Percentiles rank a stretch among this genome's conserved stretches.
Conservation (phyloP, 495 filamentous ascomycete species). For the Aspergillus cavernicola region DNA sequence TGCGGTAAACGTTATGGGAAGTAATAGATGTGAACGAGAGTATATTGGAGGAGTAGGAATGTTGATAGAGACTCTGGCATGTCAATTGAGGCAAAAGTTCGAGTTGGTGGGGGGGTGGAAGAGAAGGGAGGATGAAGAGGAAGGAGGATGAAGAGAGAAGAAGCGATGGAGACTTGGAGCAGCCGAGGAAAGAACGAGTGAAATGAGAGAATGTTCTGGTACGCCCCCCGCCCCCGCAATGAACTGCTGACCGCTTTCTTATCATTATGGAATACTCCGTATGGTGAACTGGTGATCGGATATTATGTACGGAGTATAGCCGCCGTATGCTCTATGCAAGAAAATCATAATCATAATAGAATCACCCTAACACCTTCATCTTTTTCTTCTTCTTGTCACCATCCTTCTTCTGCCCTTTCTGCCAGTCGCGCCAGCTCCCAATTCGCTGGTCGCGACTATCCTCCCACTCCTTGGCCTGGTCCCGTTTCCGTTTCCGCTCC, state of each 20-base stretch:
- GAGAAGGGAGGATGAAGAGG: neutral
- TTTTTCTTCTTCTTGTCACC: constrained; percentile 80
- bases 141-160: too few species aligned
- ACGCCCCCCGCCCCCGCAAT: constrained; percentile 18
- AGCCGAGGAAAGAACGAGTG: too few species aligned
- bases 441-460: constrained; percentile 86
- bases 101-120: neutral
- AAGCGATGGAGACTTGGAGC: too few species aligned
- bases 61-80: too few species aligned
- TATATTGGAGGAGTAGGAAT: too few species aligned
- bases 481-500: constrained; percentile 84
- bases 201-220: constrained; percentile 14
- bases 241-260: constrained; percentile 16
- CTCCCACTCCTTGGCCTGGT: constrained; percentile 93
- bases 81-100: neutral
- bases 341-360: too few species aligned
- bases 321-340: too few species aligned
- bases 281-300: neutral
- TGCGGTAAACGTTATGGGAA: neutral
- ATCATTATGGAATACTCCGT: neutral
- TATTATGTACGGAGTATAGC: too few species aligned
- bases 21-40: neutral
- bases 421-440: constrained; percentile 89
- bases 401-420: constrained; percentile 59
- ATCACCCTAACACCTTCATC: constrained; percentile 74